Percentiles rank a stretch among this genome's conserved stretches.
Evolutionary conservation across 495 filamentous ascomycete species (phyloP).

Genomic region (Beverwykella pulmonaria): DNA sequence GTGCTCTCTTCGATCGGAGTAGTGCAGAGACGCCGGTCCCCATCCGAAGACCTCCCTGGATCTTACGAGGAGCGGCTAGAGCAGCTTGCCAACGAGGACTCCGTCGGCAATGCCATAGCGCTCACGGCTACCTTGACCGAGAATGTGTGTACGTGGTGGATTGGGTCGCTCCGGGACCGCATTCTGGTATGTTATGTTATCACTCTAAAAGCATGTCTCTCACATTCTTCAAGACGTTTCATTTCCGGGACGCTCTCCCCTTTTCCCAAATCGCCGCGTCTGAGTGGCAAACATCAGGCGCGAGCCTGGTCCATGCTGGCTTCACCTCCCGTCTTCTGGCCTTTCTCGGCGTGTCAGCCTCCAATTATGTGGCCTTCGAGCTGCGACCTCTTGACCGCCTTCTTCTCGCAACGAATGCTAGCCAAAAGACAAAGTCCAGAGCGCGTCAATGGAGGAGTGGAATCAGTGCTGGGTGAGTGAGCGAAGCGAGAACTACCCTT

Average conservation of each 20-base stretch:
- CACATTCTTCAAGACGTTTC: constrained; percentile 19
- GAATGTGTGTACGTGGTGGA: constrained; percentile 33
- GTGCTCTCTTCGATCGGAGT: constrained; percentile 44
- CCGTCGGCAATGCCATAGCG: constrained; percentile 16
- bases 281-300: constrained; percentile 9
- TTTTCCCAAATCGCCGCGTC: constrained; percentile 27
- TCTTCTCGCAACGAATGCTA: constrained; percentile 1
- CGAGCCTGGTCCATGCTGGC: constrained; percentile 17
- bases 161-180: constrained; percentile 30
- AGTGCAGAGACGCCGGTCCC: constrained; percentile 30
- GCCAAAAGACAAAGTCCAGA: constrained; percentile 5
- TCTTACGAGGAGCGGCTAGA: constrained; percentile 24
- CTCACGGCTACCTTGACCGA: constrained; percentile 10
- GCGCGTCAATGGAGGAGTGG: constrained; percentile 13
- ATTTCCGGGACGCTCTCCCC: neutral
- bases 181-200: constrained; percentile 15
- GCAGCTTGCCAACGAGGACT: constrained; percentile 29
- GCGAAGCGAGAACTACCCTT: neutral
- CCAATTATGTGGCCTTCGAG: neutral
- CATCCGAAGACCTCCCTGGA: constrained; percentile 18
- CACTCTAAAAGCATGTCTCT: neutral
- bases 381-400: constrained; percentile 26
- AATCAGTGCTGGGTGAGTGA: constrained; percentile 15
- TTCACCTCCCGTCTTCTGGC: constrained; percentile 12
- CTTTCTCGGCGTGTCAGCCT: constrained; percentile 12